Evolutionary conservation across 169 alveolate genomes (phyloP).

Genomic region (Toxoplasma gondii): DNA sequence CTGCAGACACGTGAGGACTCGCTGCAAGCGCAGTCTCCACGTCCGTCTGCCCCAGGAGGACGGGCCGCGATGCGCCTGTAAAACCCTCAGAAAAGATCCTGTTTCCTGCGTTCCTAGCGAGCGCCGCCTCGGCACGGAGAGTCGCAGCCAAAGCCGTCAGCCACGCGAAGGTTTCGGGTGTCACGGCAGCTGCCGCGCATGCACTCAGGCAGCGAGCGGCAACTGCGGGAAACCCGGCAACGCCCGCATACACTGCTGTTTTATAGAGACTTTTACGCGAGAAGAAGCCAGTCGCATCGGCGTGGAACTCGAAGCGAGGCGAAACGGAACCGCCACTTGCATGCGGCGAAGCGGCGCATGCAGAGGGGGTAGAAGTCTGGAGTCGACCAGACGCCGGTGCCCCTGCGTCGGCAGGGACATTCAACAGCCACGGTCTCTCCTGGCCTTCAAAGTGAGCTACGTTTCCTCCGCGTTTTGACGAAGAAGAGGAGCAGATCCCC

Average conservation of each 20-base stretch:
- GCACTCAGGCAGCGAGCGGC: background rate
- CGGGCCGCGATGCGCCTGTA: no score
- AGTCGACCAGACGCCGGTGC: no score
- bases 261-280: background rate
- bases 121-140: background rate
- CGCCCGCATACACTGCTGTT: slow-evolving; percentile 15
- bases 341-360: background rate
- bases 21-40: no score
- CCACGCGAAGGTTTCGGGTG: background rate
- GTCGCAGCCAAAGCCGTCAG: background rate
- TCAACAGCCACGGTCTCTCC: no score
- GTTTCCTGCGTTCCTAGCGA: background rate
- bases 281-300: background rate
- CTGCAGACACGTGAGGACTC: no score
- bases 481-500: no score
- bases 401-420: no score
- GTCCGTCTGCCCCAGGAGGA: no score
- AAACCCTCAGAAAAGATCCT: no score
- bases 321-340: background rate
- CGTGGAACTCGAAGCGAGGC: background rate
- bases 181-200: slow-evolving; percentile 7
- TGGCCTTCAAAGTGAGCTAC: no score
- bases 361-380: background rate
- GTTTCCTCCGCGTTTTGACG: no score
- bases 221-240: background rate